Percentiles rank a stretch among this genome's conserved stretches.
These are phyloP conservation scores for Rhizoclosmatium globosum DNA, from an alignment of 192 early-diverging fungal genomes.

Conservation along the genomic window DNA sequence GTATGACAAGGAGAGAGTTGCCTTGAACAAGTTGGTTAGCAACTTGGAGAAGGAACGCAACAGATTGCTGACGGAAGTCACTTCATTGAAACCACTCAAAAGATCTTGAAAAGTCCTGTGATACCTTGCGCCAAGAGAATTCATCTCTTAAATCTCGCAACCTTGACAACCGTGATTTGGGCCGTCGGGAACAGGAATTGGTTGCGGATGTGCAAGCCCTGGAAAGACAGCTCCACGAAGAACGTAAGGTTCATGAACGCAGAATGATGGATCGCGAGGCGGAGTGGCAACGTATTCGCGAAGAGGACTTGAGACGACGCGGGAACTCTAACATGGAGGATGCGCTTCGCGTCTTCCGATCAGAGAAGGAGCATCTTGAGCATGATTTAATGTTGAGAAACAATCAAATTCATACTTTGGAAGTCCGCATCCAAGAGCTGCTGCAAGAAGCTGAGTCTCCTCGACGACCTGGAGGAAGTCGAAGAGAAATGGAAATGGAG, in stretches of 20 bases:
- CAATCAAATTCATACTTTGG: slow-evolving; percentile 32
- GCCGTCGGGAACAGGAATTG: slow-evolving; percentile 29
- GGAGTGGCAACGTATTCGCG: slow-evolving; percentile 32
- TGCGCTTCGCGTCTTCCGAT: slow-evolving; percentile 19
- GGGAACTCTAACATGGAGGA: slow-evolving; percentile 30
- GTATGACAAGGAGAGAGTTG: slow-evolving; percentile 44
- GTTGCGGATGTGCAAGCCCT: slow-evolving; percentile 28
- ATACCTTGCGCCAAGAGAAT: slow-evolving; percentile 23
- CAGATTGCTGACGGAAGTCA: slow-evolving; percentile 39
- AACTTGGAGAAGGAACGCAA: slow-evolving; percentile 51
- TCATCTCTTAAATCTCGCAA: not conserved
- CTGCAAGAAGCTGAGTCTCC: slow-evolving; percentile 35
- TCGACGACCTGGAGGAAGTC: slow-evolving; percentile 7
- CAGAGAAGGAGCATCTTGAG: slow-evolving; percentile 34
- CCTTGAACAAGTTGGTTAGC: slow-evolving; percentile 45
- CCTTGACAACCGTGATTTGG: not conserved
- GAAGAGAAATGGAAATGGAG: slow-evolving; percentile 39
- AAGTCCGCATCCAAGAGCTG: slow-evolving; percentile 42
- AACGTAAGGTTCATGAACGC: slow-evolving; percentile 29
- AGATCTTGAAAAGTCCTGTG: slow-evolving; percentile 3
- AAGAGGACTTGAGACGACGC: slow-evolving; percentile 27
- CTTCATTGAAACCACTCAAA: slow-evolving; percentile 31
- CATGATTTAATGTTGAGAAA: slow-evolving; percentile 28
- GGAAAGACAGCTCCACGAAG: slow-evolving; percentile 26
- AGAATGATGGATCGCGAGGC: slow-evolving; percentile 30